A percentile compares a stretch with the other conserved stretches of the same genome.
Conservation (phyloP, 2,329 filamentous ascomycete genomes). For the Hyphodiscus sp. region DNA sequence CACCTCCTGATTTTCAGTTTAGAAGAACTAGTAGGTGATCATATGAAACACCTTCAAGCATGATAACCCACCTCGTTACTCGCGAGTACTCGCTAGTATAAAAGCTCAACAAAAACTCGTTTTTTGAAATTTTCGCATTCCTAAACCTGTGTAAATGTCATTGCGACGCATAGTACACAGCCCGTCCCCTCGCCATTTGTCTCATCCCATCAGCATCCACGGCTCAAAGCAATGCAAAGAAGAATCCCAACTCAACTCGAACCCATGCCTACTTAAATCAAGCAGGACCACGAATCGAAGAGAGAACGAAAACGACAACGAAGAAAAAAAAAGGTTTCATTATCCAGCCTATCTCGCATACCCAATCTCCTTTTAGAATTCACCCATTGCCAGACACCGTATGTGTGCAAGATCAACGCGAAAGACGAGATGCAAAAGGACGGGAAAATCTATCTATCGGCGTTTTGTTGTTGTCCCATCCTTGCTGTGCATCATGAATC, state of each 20-base stretch:
- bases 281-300: neutral
- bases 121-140: no score
- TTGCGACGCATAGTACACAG: no score
- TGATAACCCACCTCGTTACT: no score
- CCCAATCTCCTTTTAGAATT: neutral
- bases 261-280: neutral
- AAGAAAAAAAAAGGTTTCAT: neutral
- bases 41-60: no score
- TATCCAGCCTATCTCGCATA: neutral
- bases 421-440: neutral
- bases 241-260: neutral
- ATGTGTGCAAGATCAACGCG: neutral
- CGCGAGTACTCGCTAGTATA: no score
- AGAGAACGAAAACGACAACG: neutral
- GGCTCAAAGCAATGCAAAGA: no score
- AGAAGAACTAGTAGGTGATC: no score
- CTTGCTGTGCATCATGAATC: neutral
- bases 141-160: no score
- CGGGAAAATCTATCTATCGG: slow-evolving; percentile 1
- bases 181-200: no score
- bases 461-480: slow-evolving; percentile 5
- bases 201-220: no score
- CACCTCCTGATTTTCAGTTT: no score
- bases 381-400: neutral
- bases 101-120: no score